phyloP scores from a whole-genome alignment of 257 asterid species.

The Phtheirospermum japonicum region DNA sequence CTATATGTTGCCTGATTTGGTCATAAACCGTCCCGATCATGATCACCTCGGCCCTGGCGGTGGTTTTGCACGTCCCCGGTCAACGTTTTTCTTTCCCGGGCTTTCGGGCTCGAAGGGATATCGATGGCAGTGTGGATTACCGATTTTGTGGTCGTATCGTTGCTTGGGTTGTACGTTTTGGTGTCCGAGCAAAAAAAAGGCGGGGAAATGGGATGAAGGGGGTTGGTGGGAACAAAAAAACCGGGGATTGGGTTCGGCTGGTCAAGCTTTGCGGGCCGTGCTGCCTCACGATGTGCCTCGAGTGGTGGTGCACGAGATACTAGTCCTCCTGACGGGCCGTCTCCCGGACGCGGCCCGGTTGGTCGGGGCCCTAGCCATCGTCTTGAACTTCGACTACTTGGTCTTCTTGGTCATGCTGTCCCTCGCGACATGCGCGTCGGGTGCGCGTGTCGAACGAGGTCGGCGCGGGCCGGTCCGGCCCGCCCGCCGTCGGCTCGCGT shows the following conservation, averaged over 20 bases:
- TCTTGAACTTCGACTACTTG: slow-evolving; percentile 74
- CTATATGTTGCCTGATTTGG: slow-evolving; percentile 70
- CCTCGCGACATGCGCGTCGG: slow-evolving; percentile 60
- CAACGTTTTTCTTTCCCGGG: slow-evolving; percentile 47
- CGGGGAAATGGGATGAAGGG: slow-evolving; percentile 55
- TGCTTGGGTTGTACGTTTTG: slow-evolving; percentile 42
- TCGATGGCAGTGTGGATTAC: slow-evolving; percentile 84
- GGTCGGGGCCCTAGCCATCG: slow-evolving; percentile 63
- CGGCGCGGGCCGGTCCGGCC: slow-evolving; percentile 44
- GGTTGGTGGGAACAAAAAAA: slow-evolving; percentile 73
- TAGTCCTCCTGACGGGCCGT: slow-evolving; percentile 65
- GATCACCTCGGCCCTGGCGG: slow-evolving; percentile 61
- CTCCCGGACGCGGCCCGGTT: slow-evolving; percentile 50
- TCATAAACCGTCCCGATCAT: slow-evolving; percentile 59
- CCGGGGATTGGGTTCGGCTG: slow-evolving; percentile 49
- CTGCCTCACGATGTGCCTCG: slow-evolving; percentile 84
- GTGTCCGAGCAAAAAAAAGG: slow-evolving; percentile 40
- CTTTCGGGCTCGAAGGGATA: slow-evolving; percentile 62
- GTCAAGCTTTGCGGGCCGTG: slow-evolving; percentile 65
- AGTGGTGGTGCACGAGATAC: slow-evolving; percentile 93
- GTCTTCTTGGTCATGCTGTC: slow-evolving; percentile 73
- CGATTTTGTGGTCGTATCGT: slow-evolving; percentile 38
- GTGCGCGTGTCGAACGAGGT: slow-evolving; percentile 78
- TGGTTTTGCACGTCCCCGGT: slow-evolving; percentile 63
- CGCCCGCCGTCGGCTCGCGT: slow-evolving; percentile 49